A percentile compares a stretch with the other conserved stretches of the same genome.
phyloP scores from a whole-genome alignment of 2,329 filamentous ascomycete genomes.

The Huntiella decipiens region DNA sequence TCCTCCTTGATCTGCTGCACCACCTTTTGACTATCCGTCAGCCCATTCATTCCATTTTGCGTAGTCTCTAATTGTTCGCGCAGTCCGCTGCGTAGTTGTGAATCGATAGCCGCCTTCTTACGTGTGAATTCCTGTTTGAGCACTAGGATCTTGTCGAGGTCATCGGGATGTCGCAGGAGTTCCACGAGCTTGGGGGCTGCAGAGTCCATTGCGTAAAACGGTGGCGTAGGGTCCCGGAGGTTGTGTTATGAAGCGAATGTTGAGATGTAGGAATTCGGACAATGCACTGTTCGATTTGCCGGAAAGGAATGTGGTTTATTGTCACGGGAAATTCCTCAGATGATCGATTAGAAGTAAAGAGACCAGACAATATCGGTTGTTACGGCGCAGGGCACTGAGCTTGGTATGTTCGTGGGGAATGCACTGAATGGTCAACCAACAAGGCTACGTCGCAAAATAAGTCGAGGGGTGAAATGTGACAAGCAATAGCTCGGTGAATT shows the following conservation, averaged over 20 bases:
- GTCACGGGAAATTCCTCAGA: too few relatives aligned
- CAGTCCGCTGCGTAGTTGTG: slow-evolving; percentile 70
- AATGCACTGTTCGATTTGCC: background rate
- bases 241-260: background rate
- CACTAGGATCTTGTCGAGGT: slow-evolving; percentile 83
- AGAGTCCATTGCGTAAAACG: slow-evolving; percentile 34
- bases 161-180: slow-evolving; percentile 84
- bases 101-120: slow-evolving; percentile 83
- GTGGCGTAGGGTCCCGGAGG: background rate
- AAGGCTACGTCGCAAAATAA: background rate
- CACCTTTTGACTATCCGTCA: slow-evolving; percentile 77
- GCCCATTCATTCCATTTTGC: slow-evolving; percentile 75
- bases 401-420: too few relatives aligned
- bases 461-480: too few relatives aligned
- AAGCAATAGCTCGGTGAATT: too few relatives aligned
- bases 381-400: too few relatives aligned
- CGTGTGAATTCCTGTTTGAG: slow-evolving; percentile 85
- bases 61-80: slow-evolving; percentile 88
- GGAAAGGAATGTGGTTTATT: too few relatives aligned
- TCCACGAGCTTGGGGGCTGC: slow-evolving; percentile 69
- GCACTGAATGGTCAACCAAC: background rate
- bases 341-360: too few relatives aligned
- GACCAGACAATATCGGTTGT: too few relatives aligned
- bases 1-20: slow-evolving; percentile 91
- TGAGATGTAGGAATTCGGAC: background rate